Base-by-base conservation (phyloP, 257 asterid species). In the Schizonepeta tenuifolia region DNA sequence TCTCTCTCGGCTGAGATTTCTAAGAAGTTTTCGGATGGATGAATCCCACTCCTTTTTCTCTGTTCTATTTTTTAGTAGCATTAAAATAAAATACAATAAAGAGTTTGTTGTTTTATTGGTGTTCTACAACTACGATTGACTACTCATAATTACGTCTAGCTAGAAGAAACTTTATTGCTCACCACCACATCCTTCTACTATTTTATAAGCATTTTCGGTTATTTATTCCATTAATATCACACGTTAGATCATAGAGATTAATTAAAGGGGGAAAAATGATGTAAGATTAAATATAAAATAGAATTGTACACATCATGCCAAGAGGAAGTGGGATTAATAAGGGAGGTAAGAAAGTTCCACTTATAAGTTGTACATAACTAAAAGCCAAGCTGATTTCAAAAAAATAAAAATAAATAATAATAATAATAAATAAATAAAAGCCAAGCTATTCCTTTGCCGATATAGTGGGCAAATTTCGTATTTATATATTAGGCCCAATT, bases 71-170 rank as follows among this genome's bases (percentile, higher is more conserved):
- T 22, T 24, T 24, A 55, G 21, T 43, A 2, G n/a, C 21, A 24
- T 70, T 10, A 9, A 59, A 44, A 9, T 20, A 11, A 22, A 22
- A 57, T 24, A 24, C 3, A 59, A 31, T 28, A 58, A 35, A 60
- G 22, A 58, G 57, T 26, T 67, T 24, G 33, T 18, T 56, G 54
- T 5, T 57, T 12, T 59, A 35, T 74, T 21, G 55, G 54, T 31
- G 40, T 13, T 50, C 15, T 17, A 35, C 40, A 61, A 61, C 20
- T 20, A 43, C n/a, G 64, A 67, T 46, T 38, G 31, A 49, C 44
- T 57, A 46, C 21, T 33, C 44, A 60, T 17, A 61, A 33, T 60
- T 60, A 35, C 66, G 35, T 17, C 28, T 31, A 31, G 14, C 28
- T 31, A 31, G 24, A 61, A 61, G 67, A 38, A 61, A n/a, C 9